Conservation (phyloP, 1,284 basidiomycete genomes). For the Trichosporon asahii region DNA sequence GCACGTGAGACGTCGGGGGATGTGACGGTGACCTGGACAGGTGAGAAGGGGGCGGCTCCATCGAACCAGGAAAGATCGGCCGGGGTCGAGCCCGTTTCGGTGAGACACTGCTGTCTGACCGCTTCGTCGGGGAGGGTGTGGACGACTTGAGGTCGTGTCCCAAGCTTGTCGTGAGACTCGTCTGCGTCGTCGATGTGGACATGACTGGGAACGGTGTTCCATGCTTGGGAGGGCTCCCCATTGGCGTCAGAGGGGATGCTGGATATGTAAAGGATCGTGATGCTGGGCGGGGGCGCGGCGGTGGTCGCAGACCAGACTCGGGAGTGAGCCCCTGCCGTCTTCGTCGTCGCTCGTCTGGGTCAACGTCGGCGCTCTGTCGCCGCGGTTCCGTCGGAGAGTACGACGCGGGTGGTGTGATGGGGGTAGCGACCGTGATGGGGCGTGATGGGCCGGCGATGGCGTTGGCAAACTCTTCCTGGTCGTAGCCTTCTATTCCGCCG, state of each 20-base stretch:
- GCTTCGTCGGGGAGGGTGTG: neutral
- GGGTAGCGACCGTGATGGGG: conserved; percentile 15
- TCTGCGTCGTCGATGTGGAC: conserved; percentile 3
- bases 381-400: conserved; percentile 1
- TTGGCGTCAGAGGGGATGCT: neutral
- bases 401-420: conserved; percentile 3
- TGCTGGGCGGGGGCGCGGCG: conserved; percentile 14
- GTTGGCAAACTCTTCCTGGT: conserved; percentile 7
- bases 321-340: conserved; percentile 22
- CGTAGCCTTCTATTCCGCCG: conserved; percentile 16
- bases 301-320: conserved; percentile 21
- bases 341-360: conserved; percentile 21
- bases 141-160: neutral
- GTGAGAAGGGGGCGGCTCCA: neutral
- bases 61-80: conserved; percentile 1
- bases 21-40: conserved; percentile 4
- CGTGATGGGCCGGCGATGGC: conserved; percentile 10
- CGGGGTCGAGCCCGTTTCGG: conserved; percentile 9
- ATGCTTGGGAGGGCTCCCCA: neutral
- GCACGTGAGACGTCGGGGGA: conserved; percentile 7
- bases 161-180: neutral
- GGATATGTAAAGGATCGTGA: conserved; percentile 14
- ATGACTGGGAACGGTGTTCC: conserved; percentile 1
- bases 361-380: conserved; percentile 13
- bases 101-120: neutral